These are phyloP conservation scores for Fusarium sp. DNA, from an alignment of 2,329 filamentous ascomycete species.

Conservation along the genomic window DNA sequence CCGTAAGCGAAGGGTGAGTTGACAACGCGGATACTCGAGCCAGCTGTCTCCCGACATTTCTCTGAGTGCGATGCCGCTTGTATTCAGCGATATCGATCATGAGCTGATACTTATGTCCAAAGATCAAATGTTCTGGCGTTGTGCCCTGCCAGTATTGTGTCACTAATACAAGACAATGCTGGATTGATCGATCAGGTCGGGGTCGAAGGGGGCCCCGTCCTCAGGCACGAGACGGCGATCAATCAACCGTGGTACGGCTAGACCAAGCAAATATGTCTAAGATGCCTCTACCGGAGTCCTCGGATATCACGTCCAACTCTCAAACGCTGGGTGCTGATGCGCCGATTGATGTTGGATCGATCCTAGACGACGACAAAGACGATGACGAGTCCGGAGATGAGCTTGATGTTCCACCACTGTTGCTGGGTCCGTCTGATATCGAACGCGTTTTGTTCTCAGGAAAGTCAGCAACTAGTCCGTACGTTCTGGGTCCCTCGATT, in stretches of 20 bases:
- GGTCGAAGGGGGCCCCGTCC: not conserved
- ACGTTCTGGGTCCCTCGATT: not conserved
- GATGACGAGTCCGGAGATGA: constrained; percentile 5
- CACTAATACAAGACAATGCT: not conserved
- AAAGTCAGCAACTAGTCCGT: not conserved
- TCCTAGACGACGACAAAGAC: not conserved
- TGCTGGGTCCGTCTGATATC: not conserved
- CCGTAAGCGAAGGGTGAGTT: constrained; percentile 25
- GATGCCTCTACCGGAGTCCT: not conserved
- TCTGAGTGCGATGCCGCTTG: no score
- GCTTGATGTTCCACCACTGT: not conserved
- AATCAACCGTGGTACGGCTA: not conserved
- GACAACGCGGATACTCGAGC: not conserved
- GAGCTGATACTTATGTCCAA: not conserved
- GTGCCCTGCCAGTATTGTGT: constrained; percentile 14
- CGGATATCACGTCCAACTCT: not conserved
- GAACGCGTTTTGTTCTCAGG: not conserved
- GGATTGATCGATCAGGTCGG: not conserved
- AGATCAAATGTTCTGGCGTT: constrained; percentile 25
- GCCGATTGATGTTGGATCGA: not conserved
- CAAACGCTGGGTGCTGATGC: not conserved
- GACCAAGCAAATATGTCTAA: not conserved
- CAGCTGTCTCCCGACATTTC: no score
- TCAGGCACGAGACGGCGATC: not conserved
- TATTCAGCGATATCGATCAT: not conserved